These are phyloP conservation scores for Umbelopsis isabellina DNA, from an alignment of 192 early-diverging fungal species.

Conservation along the genomic window DNA sequence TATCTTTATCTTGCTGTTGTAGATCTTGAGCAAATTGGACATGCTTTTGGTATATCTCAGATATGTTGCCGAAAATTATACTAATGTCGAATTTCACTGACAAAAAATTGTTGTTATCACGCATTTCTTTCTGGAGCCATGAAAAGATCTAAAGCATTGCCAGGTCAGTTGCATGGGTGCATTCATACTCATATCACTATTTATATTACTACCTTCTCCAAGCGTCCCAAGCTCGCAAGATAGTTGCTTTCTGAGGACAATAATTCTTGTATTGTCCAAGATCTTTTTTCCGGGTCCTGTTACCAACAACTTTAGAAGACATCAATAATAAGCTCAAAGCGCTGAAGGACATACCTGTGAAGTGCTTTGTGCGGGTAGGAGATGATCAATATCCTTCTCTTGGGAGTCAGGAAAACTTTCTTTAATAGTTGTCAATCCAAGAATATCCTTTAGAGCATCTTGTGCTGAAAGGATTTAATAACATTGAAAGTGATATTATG, in stretches of 20 bases:
- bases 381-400: too few relatives aligned
- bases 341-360: too few relatives aligned
- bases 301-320: neutral
- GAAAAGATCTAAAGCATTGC: neutral
- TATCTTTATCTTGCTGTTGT: neutral
- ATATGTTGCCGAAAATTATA: neutral
- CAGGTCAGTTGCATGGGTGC: neutral
- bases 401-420: too few relatives aligned
- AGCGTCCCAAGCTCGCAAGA: neutral
- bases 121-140: neutral
- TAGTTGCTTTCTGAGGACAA: conserved; percentile 1
- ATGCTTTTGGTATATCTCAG: conserved; percentile 1
- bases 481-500: too few relatives aligned
- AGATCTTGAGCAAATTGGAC: neutral
- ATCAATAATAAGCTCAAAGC: too few relatives aligned
- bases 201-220: neutral
- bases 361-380: too few relatives aligned
- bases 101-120: neutral
- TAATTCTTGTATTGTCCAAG: conserved; percentile 4
- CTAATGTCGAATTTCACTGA: neutral
- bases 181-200: neutral
- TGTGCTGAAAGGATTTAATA: too few relatives aligned
- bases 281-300: conserved; percentile 4
- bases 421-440: too few relatives aligned
- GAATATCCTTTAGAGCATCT: too few relatives aligned